These are phyloP conservation scores for Epithemia pelagica DNA, from an alignment of 108 stramenopile species.

Conservation along the genomic window DNA sequence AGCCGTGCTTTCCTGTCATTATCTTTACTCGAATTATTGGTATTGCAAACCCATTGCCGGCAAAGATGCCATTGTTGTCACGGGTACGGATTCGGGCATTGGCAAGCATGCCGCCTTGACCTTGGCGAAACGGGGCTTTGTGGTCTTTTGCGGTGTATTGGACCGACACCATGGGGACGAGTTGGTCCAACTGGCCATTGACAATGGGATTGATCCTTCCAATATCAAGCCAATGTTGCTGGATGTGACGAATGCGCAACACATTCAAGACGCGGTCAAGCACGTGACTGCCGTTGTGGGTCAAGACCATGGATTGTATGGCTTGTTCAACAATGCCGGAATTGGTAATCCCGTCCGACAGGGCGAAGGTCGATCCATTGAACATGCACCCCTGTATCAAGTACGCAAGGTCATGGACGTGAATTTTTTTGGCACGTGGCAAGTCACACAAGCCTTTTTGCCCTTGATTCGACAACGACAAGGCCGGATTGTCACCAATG, in stretches of 20 bases:
- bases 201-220: too few species aligned
- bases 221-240: background rate
- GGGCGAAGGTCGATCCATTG: background rate
- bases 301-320: background rate
- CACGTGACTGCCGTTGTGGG: background rate
- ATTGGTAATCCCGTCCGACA: background rate
- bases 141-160: too few species aligned
- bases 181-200: too few species aligned
- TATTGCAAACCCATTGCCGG: too few species aligned
- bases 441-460: conserved; percentile 15
- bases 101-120: too few species aligned
- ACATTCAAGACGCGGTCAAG: background rate
- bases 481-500: conserved; percentile 13
- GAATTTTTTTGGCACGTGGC: conserved; percentile 20
- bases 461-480: conserved; percentile 1
- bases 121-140: too few species aligned
- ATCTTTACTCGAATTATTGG: too few species aligned
- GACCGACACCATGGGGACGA: too few species aligned
- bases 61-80: too few species aligned
- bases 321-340: background rate
- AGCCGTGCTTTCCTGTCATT: too few species aligned
- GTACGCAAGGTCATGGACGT: conserved; percentile 13
- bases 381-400: background rate
- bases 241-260: background rate
- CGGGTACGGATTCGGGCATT: too few species aligned